Percentiles rank a stretch among this genome's conserved stretches.
Conservation (phyloP, 2,329 filamentous ascomycete genomes). For the Aspergillus sp. region DNA sequence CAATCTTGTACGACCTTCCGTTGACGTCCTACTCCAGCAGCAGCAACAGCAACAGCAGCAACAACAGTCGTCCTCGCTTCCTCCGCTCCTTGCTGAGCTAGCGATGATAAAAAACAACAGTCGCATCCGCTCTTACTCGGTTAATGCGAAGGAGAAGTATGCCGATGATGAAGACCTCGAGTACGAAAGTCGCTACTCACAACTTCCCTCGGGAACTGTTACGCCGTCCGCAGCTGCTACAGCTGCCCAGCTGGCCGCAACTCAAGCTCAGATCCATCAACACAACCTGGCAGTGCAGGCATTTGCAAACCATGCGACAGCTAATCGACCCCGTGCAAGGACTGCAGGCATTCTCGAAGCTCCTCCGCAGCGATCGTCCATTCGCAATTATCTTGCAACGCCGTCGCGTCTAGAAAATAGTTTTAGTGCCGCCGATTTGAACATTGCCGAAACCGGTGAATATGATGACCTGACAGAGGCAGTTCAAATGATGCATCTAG, state of each 20-base stretch:
- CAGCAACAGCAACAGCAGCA: slow-evolving; percentile 55
- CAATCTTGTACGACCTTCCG: slow-evolving; percentile 64
- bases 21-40: slow-evolving; percentile 52
- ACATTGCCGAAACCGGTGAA: slow-evolving; percentile 71
- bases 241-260: slow-evolving; percentile 59
- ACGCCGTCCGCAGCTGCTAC: slow-evolving; percentile 59
- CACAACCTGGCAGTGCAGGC: slow-evolving; percentile 94
- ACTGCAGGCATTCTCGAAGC: slow-evolving; percentile 91
- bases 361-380: slow-evolving; percentile 62
- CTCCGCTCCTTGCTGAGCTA: slow-evolving; percentile 69
- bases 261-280: slow-evolving; percentile 72
- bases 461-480: slow-evolving; percentile 79
- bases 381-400: slow-evolving; percentile 75
- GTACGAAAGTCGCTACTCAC: slow-evolving; percentile 61
- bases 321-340: slow-evolving; percentile 79
- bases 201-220: slow-evolving; percentile 58
- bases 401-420: slow-evolving; percentile 73
- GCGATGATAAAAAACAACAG: slow-evolving; percentile 77
- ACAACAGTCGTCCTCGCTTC: slow-evolving; percentile 42
- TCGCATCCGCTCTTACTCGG: slow-evolving; percentile 93
- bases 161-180: slow-evolving; percentile 83
- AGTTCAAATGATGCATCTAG: slow-evolving; percentile 75
- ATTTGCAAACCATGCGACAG: slow-evolving; percentile 79
- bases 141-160: slow-evolving; percentile 98
- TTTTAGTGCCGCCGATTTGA: slow-evolving; percentile 73